Base-by-base conservation (phyloP, 441 rosid genomes). In the Gossypium lobatum region DNA sequence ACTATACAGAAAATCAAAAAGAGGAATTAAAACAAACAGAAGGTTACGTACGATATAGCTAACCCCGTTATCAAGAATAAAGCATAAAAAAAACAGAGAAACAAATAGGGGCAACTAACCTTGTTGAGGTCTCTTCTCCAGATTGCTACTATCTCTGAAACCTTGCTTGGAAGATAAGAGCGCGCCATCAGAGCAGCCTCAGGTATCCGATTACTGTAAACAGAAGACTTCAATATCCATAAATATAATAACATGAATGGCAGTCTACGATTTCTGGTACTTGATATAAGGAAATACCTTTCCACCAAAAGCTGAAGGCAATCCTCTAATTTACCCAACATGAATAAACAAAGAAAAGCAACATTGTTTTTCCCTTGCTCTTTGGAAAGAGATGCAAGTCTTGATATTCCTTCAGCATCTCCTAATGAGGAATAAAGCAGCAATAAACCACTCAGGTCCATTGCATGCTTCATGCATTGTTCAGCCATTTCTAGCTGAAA, bases 131-230 rank as follows among this genome's bases (percentile, higher is more conserved):
- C 96, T 37, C 88, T 91, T 85, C 95, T 93, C 98, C 98, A 96
- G 70, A 88, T 76, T 67, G 93, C 87, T 54, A 93, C 96, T 79
- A 96, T 92, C 82, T 91, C 95, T 11, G 98, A 88, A 80, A 92
- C 98, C 84, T 88, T 96, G 88, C 98, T 92, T 25, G 97, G 98
- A 83, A 93, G 96, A 83, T 89, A 96, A 3, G 98, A 96, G 67
- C 99, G 84, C 28, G 98, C 98, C 95, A 96, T 88, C 80, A 96
- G 81, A 75, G 97, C 97, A 77, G 99, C 99, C 85, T 96, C 99
- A 53, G 99, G 99, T 85, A 96, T 88, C 80, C 99, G 96, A 85
- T 92, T 93, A 80, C 99, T 96, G 88, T 76, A 75, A 77, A 66
- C 71, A 69, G 78, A 81, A 79, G 54, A 70, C 55, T 76, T 84